phyloP scores from a whole-genome alignment of 140 eudicot genomes.

The Ambrosia hybrid region DNA sequence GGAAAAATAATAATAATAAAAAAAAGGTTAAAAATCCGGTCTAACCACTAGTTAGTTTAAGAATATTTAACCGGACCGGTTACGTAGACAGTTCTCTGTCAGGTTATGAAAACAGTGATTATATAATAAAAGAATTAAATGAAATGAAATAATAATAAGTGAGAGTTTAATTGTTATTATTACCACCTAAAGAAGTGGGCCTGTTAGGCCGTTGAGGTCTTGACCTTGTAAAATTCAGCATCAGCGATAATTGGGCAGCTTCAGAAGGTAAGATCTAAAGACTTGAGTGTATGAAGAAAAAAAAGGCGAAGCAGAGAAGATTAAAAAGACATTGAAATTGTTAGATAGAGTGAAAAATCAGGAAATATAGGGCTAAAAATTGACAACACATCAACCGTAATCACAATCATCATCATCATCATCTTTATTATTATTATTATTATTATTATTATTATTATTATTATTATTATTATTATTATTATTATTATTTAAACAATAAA shows the following conservation, averaged over 20 bases:
- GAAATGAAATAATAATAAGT: background rate
- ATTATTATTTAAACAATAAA: background rate
- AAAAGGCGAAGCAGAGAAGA: background rate
- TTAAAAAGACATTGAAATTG: slow-evolving; percentile 24
- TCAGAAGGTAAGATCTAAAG: slow-evolving; percentile 20
- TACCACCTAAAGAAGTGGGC: slow-evolving; percentile 80
- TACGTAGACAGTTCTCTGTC: no score
- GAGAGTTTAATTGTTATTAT: background rate
- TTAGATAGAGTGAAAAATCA: slow-evolving; percentile 11
- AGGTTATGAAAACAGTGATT: background rate
- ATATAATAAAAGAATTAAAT: background rate
- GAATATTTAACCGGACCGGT: no score
- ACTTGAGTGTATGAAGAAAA: background rate
- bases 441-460: no score
- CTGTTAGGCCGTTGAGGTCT: slow-evolving; percentile 68
- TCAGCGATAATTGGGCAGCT: slow-evolving; percentile 16
- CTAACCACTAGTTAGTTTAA: no score
- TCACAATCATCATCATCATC: no score
- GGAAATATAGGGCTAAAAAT: slow-evolving; percentile 14
- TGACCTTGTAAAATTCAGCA: slow-evolving; percentile 62
- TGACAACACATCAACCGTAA: slow-evolving; percentile 15
- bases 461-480: no score
- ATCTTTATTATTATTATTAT: no score
- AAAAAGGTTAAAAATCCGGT: no score
- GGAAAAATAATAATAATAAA: no score